Evolutionary conservation across 192 early-diverging fungal species (phyloP), one percentile per base, ranked within the genome.

Genomic region (Lobosporangium transversale): DNA sequence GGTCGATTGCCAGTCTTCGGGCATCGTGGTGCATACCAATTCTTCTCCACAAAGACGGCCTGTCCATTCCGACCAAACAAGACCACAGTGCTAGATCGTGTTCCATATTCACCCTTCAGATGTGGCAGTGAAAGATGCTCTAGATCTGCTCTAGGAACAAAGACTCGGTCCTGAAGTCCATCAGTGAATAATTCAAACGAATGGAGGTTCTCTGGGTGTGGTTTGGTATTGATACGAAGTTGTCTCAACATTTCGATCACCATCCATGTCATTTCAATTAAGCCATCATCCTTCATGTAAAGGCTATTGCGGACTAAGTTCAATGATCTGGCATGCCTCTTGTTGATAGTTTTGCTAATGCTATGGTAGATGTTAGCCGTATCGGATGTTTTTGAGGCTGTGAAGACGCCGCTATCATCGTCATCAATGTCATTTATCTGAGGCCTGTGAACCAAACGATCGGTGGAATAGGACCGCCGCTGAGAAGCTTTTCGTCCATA

Each of bases 31-130:
- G 58, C 42, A 15, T 69, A 61, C 67, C 67, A 69, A 1, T 30
- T 35, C 43, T 69, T 69, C 43, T 69, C 67, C 5, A 59, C 58
- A 44, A 60, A 69, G 0, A 69, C 67, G 5, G 58, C 67, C 4
- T 51, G 31, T 4, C 32, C 29, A 8, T 18, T 26, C 7, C 58
- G 58, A 3, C 67, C 67, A 61, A 69, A 69, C 27, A 69, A 23
- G 0, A 54, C 58, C 14, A 69, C 37, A 4, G 67, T 61, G 18
- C 58, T 61, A 1, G 67, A 69, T 12, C 67, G 67, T 12, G 67
- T 69, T 14, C 67, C 67, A 21, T 69, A 69, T 2, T 58, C 57
- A 26, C 49, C 49, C 8, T 27, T 21, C 20, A 51, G 6, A 27
- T 51, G 49, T 26, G 49, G 49, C 17, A 10, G 6, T 0, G 43